phyloP scores from a whole-genome alignment of 768 basidiomycete species.

The Collybia nuda region DNA sequence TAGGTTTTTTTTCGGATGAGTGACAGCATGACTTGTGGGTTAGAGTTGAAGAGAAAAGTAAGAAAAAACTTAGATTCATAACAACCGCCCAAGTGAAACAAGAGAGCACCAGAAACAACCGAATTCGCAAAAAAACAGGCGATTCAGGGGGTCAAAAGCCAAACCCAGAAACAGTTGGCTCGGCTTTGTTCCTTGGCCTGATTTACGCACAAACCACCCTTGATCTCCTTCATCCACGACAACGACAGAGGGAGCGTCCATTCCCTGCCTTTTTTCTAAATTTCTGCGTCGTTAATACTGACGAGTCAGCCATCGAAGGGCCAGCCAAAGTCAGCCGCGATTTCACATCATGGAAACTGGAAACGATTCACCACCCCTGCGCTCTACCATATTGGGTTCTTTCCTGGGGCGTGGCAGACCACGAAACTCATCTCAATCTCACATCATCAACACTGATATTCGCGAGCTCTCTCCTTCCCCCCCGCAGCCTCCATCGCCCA shows the following conservation, averaged over 20 bases:
- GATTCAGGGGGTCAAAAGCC: no score
- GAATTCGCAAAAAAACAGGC: no score
- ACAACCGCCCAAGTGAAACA: no score
- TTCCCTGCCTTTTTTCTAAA: neutral
- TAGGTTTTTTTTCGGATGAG: no score
- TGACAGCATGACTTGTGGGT: no score
- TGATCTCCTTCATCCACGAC: conserved; percentile 6
- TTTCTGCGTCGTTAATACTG: no score
- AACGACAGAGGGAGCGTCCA: conserved; percentile 2
- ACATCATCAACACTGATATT: conserved; percentile 35
- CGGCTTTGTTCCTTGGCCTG: conserved; percentile 5
- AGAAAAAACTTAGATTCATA: no score
- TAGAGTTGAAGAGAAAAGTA: neutral
- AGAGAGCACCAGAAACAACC: no score
- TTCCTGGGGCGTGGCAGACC: conserved; percentile 66
- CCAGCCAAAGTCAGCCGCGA: no score
- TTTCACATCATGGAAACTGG: conserved; percentile 27
- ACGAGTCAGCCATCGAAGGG: no score
- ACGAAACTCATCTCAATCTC: conserved; percentile 65
- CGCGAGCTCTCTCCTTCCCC: conserved; percentile 47
- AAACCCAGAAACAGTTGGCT: conserved; percentile 12
- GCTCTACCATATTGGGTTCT: conserved; percentile 70
- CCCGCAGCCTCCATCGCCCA: conserved; percentile 34
- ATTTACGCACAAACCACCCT: conserved; percentile 4
- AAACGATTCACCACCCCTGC: conserved; percentile 41